A percentile compares a stretch with the other conserved stretches of the same genome.
Conservation (phyloP, 2,329 filamentous ascomycete genomes). For the Monosporascus sp. region DNA sequence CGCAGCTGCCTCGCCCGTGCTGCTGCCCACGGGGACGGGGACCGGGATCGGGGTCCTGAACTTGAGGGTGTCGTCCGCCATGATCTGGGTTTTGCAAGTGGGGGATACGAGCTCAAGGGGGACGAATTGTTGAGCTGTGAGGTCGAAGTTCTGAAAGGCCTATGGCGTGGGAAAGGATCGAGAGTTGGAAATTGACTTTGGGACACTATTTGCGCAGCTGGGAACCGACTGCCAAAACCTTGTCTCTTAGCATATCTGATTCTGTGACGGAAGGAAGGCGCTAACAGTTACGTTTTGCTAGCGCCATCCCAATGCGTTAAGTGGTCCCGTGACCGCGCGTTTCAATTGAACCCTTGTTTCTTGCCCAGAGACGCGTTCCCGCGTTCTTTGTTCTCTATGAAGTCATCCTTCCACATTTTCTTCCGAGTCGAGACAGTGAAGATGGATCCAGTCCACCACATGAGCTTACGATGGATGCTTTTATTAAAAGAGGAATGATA, state of each 20-base stretch:
- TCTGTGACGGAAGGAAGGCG: no score
- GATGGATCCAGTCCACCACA: constrained; percentile 1
- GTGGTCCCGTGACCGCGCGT: constrained; percentile 1
- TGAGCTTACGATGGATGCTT: constrained; percentile 23
- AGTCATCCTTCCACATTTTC: constrained; percentile 6
- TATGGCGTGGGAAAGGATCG: background rate
- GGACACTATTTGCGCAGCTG: background rate
- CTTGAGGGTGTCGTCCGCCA: background rate
- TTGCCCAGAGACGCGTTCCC: constrained; percentile 7
- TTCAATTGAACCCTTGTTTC: constrained; percentile 1
- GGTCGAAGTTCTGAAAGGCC: no score
- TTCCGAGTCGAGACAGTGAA: background rate
- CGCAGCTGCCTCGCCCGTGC: background rate
- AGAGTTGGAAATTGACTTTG: background rate
- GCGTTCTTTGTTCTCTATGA: constrained; percentile 13
- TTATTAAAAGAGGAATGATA: constrained; percentile 17
- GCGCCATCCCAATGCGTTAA: background rate
- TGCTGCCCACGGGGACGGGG: constrained; percentile 3
- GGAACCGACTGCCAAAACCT: background rate
- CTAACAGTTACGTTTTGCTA: no score
- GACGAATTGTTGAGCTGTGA: no score
- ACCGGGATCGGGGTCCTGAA: constrained; percentile 12
- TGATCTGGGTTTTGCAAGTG: no score
- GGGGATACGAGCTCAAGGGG: no score
- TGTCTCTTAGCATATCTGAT: no score